These are phyloP conservation scores for Rhizophagus clarus DNA, from an alignment of 192 early-diverging fungal genomes.

Conservation along the genomic window DNA sequence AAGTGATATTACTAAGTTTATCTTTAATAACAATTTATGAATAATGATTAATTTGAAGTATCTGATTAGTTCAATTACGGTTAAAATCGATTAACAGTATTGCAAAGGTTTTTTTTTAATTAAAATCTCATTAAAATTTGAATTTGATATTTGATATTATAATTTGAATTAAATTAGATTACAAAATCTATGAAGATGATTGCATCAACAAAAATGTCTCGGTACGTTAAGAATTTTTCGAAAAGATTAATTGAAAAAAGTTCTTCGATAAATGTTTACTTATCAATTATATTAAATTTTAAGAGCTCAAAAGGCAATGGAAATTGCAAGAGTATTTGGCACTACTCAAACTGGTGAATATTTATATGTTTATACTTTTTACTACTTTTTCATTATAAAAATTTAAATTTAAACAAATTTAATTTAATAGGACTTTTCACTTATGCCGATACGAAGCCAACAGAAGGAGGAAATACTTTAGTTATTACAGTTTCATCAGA, in stretches of 20 bases:
- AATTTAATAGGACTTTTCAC: slow-evolving; percentile 62
- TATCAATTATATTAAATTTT: background rate
- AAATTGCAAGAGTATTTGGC: slow-evolving; percentile 27
- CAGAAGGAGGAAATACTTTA: slow-evolving; percentile 68
- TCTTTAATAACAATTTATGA: background rate
- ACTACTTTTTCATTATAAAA: slow-evolving; percentile 8
- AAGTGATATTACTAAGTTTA: slow-evolving; percentile 34
- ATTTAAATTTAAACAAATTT: slow-evolving; percentile 17
- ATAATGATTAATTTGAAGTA: background rate
- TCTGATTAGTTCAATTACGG: slow-evolving; percentile 79
- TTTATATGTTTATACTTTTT: background rate
- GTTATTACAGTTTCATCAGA: slow-evolving; percentile 89
- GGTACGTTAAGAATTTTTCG: slow-evolving; percentile 45
- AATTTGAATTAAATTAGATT: slow-evolving; percentile 56
- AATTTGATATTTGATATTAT: background rate
- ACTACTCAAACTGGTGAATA: slow-evolving; percentile 19
- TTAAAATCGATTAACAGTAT: slow-evolving; percentile 97
- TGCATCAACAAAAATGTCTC: slow-evolving; percentile 96
- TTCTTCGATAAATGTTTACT: background rate
- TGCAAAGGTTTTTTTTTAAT: slow-evolving; percentile 61
- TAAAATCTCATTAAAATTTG: background rate
- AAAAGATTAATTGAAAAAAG: background rate
- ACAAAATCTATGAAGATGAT: slow-evolving; percentile 99
- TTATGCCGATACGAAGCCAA: slow-evolving; percentile 72
- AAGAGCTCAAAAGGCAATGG: slow-evolving; percentile 35